Evolutionary conservation across 805 yeast species (phyloP), one percentile per base, ranked within the genome.

Genomic region (Sugiyamaella lignohabitans): DNA sequence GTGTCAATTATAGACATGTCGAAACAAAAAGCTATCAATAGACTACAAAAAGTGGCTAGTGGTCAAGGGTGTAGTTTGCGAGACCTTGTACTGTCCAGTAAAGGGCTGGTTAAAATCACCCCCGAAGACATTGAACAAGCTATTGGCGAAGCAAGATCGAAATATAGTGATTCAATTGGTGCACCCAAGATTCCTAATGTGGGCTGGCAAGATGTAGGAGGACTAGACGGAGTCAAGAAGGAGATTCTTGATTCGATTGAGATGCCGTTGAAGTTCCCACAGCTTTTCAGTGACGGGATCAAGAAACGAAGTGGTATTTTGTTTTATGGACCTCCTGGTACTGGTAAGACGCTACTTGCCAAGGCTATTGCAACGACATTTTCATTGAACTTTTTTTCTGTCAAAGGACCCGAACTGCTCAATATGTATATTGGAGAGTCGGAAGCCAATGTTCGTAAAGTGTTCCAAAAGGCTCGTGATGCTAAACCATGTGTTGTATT

Each of bases 391-490:
- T 93, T 93, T 65, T 89, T 93, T 65, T 85, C 95, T 55, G 97
- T 93, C 14, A 93, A 93, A 63, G 98, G 98, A 20, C 98, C 98
- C 0, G 98, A 93, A 65, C 72, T 93, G 49, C 72, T 93, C 57
- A 93, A 93, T 63, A 93, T 91, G 98, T 93, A 93, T 64, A 91
- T 93, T 66, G 98, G 98, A 63, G 98, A 93, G 66, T 86, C 96
- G 1, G 98, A 93, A 66, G 96, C 98, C 14, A 93, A 93, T 64
- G 98, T 93, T 16, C 79, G 98, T 49, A 75, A 87, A 44, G 96
- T 93, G 1, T 93, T 93, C 65, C 96, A 91, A 64, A 80, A 76
- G 55, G 98, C 98, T 0, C 73, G 98, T 46, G 98, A 93, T 65
- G 96, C 98, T 11, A 85, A 83, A 62, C 98, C 98, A 1, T 93